Percentiles rank a stretch among this genome's conserved stretches.
Evolutionary conservation across 2,329 filamentous ascomycete species (phyloP).

Genomic region (Nemania sp.): DNA sequence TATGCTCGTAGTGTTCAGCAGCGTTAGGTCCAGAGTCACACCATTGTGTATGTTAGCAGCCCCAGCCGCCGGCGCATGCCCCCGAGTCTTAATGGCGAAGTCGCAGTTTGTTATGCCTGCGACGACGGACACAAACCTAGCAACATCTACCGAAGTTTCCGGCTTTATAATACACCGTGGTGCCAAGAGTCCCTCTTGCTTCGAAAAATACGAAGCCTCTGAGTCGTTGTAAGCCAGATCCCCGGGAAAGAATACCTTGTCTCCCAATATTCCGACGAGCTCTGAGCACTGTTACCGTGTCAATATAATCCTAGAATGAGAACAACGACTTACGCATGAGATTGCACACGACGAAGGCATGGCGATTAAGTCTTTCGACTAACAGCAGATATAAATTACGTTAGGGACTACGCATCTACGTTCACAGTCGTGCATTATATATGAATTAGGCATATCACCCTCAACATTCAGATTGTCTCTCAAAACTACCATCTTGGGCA

Average conservation of each 20-base stretch:
- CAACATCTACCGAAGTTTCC: not conserved
- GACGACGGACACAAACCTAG: not conserved
- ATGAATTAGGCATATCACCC: not conserved
- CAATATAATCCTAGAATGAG: not conserved
- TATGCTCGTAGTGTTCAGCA: not conserved
- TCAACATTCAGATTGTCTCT: not conserved
- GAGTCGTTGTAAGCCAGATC: not conserved
- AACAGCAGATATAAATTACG: not conserved
- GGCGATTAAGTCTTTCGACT: not conserved
- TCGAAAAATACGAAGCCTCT: not conserved
- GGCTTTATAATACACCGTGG: not conserved
- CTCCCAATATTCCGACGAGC: not conserved
- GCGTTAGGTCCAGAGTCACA: not conserved
- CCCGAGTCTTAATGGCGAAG: not conserved
- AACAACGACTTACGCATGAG: not conserved
- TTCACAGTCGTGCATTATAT: not conserved
- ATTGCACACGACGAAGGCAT: not conserved
- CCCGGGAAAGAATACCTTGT: not conserved
- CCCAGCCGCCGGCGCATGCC: not conserved
- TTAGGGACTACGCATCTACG: not conserved
- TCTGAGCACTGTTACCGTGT: not conserved
- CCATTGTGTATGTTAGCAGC: not conserved
- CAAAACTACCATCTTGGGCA: not conserved
- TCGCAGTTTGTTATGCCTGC: not conserved
- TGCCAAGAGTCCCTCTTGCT: not conserved